phyloP scores from a whole-genome alignment of 1,284 basidiomycete genomes.

The Phaffia rhodozyma region DNA sequence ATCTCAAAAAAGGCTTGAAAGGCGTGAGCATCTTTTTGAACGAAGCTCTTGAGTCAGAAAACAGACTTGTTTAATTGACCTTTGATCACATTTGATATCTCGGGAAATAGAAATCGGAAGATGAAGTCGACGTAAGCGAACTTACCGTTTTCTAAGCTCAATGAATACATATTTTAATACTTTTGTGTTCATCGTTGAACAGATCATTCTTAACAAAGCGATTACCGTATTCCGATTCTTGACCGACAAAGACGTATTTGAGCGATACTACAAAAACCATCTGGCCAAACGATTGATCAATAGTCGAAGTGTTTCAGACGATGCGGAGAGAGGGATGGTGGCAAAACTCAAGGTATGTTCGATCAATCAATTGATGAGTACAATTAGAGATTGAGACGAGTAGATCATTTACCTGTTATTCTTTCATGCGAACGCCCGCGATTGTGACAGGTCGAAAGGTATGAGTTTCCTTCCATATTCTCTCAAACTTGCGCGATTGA shows the following conservation, averaged over 20 bases:
- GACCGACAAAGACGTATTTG: constrained; percentile 93
- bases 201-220: constrained; percentile 71
- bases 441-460: constrained; percentile 13
- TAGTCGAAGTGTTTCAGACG: constrained; percentile 82
- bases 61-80: not conserved
- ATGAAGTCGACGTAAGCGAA: constrained; percentile 58
- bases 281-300: constrained; percentile 83
- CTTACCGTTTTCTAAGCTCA: too few relatives aligned
- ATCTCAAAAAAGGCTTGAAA: constrained; percentile 89
- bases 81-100: constrained; percentile 5
- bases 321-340: constrained; percentile 95
- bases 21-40: constrained; percentile 47
- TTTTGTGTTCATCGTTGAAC: not conserved
- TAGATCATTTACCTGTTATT: not conserved
- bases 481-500: too few relatives aligned
- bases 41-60: not conserved
- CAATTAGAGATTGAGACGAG: constrained; percentile 21
- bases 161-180: too few relatives aligned
- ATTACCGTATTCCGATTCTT: constrained; percentile 92
- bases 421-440: not conserved
- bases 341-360: constrained; percentile 88
- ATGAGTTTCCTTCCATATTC: not conserved
- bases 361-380: not conserved
- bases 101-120: constrained; percentile 68
- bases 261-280: constrained; percentile 94